Evolutionary conservation across 2,329 filamentous ascomycete genomes (phyloP).

Genomic region (Xylogone sp.): DNA sequence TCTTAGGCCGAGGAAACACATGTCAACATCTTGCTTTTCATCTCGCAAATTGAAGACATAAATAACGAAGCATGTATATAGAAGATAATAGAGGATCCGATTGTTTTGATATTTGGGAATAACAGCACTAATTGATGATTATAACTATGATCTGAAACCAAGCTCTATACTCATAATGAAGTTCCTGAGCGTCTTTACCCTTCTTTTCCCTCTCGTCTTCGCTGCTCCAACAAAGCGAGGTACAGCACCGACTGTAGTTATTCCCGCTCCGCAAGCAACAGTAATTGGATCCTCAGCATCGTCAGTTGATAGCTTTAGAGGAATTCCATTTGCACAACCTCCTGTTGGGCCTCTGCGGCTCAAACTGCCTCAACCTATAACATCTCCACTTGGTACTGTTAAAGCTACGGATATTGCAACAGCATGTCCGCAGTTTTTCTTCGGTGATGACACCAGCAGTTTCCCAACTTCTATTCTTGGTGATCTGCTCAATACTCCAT

Average conservation of each 20-base stretch:
- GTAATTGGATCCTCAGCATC: conserved; percentile 13
- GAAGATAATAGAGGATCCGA: too few relatives aligned
- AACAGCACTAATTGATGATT: too few relatives aligned
- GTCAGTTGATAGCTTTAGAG: conserved; percentile 66
- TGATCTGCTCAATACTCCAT: conserved; percentile 47
- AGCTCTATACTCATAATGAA: conserved; percentile 9
- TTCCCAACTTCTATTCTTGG: conserved; percentile 39
- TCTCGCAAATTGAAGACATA: too few relatives aligned
- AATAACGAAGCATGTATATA: too few relatives aligned
- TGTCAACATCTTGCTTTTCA: background rate
- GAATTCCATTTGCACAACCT: conserved; percentile 71
- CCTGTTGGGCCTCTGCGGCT: conserved; percentile 65
- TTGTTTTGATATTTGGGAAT: too few relatives aligned
- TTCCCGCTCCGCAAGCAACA: conserved; percentile 15
- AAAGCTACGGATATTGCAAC: conserved; percentile 54
- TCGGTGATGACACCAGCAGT: conserved; percentile 38
- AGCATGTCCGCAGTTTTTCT: conserved; percentile 70
- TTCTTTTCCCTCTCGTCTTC: conserved; percentile 2
- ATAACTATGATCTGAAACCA: too few relatives aligned
- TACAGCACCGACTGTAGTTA: conserved; percentile 6
- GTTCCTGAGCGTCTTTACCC: conserved; percentile 1
- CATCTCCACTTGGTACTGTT: conserved; percentile 53
- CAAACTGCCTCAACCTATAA: conserved; percentile 61
- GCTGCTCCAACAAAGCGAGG: conserved; percentile 5
- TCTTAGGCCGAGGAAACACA: background rate